These are phyloP conservation scores for Trichoderma citrinoviride DNA, from an alignment of 2,329 filamentous ascomycete species.

Conservation along the genomic window DNA sequence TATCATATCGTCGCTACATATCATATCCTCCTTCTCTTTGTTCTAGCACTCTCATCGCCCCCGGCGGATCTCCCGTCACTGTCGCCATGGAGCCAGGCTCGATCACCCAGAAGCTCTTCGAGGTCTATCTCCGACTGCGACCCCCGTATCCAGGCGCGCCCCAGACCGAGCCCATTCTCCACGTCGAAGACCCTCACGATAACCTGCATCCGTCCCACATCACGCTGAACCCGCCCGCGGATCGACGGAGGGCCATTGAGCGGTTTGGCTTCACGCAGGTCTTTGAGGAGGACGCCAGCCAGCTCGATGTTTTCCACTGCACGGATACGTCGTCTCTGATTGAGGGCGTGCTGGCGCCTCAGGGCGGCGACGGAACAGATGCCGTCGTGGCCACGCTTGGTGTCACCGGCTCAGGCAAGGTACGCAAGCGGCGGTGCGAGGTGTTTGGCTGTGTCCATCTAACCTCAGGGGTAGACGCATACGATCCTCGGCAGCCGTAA, in stretches of 20 bases:
- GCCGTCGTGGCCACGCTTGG: slow-evolving; percentile 87
- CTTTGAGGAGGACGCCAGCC: slow-evolving; percentile 80
- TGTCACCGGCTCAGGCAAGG: slow-evolving; percentile 95
- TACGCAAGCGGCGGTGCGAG: slow-evolving; percentile 36
- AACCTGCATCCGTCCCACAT: slow-evolving; percentile 61
- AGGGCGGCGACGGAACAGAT: slow-evolving; percentile 77
- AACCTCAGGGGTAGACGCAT: slow-evolving; percentile 64
- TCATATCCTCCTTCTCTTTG: not conserved
- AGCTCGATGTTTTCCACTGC: slow-evolving; percentile 82
- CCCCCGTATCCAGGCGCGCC: slow-evolving; percentile 54
- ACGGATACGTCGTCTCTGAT: slow-evolving; percentile 73
- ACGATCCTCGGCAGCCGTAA: slow-evolving; percentile 87
- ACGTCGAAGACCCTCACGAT: slow-evolving; percentile 62
- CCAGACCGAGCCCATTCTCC: slow-evolving; percentile 66
- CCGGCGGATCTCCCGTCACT: not conserved
- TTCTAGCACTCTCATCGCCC: not conserved
- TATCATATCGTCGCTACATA: not conserved
- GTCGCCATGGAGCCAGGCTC: slow-evolving; percentile 28
- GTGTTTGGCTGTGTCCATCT: not conserved
- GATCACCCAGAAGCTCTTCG: slow-evolving; percentile 64
- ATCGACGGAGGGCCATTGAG: slow-evolving; percentile 84
- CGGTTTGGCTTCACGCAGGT: slow-evolving; percentile 93
- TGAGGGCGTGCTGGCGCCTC: slow-evolving; percentile 73
- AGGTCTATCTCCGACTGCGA: slow-evolving; percentile 84
- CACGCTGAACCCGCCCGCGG: slow-evolving; percentile 75